A percentile compares a stretch with the other conserved stretches of the same genome.
phyloP scores from a whole-genome alignment of 768 basidiomycete species.

The Boletus rufocinnamomeus region DNA sequence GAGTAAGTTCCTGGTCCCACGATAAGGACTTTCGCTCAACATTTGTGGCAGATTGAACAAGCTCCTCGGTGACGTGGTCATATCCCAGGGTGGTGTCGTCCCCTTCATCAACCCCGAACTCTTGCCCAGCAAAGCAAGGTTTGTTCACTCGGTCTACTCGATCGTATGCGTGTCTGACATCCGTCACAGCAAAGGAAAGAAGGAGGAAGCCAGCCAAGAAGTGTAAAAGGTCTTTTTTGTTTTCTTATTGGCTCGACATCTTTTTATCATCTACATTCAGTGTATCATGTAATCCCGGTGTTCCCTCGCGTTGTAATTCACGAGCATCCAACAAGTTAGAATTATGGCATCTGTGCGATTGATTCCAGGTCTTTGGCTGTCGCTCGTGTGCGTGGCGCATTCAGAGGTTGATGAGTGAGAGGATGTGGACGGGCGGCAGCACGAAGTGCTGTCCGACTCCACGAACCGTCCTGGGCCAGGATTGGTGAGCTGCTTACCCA shows the following conservation, averaged over 20 bases:
- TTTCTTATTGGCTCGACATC: constrained; percentile 25
- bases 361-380: too few relatives aligned
- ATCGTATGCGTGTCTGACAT: constrained; percentile 6
- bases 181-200: constrained; percentile 35
- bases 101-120: constrained; percentile 60
- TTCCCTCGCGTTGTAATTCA: constrained; percentile 19
- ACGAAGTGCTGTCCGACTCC: too few relatives aligned
- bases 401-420: too few relatives aligned
- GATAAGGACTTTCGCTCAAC: background rate
- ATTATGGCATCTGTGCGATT: background rate
- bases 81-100: constrained; percentile 89
- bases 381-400: too few relatives aligned
- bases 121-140: constrained; percentile 36
- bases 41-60: constrained; percentile 57
- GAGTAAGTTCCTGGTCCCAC: constrained; percentile 47
- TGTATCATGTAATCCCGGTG: constrained; percentile 32
- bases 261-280: constrained; percentile 32
- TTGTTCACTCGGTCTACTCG: background rate
- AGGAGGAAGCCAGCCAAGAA: constrained; percentile 36
- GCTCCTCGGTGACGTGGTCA: constrained; percentile 82
- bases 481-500: too few relatives aligned
- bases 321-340: constrained; percentile 2
- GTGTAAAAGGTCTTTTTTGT: constrained; percentile 24
- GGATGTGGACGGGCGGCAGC: too few relatives aligned
- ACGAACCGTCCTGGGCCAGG: too few relatives aligned